phyloP scores from a whole-genome alignment of 208 protist species.

The Leishmania gerbilli region DNA sequence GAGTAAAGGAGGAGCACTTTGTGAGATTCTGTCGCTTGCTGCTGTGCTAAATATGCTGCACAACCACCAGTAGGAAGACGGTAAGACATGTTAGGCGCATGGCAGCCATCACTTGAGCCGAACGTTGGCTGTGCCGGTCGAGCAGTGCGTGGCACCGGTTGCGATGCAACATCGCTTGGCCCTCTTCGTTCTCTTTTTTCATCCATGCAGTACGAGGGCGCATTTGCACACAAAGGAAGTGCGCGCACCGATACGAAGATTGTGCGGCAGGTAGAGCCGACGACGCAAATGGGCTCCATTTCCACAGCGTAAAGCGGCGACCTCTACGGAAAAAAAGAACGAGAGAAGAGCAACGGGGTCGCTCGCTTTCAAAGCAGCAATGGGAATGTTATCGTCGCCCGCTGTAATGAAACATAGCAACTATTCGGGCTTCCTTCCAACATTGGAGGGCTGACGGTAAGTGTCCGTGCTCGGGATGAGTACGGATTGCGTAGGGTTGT shows the following conservation, averaged over 20 bases:
- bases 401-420: neutral
- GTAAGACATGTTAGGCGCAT: neutral
- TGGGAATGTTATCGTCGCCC: neutral
- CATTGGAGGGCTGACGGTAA: neutral
- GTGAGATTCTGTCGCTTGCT: neutral
- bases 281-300: neutral
- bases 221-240: neutral
- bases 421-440: conserved; percentile 4
- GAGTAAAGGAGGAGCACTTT: too few species aligned
- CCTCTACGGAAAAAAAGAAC: neutral
- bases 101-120: neutral
- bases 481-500: conserved; percentile 46
- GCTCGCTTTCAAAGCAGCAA: neutral
- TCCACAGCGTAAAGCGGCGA: neutral
- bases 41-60: neutral
- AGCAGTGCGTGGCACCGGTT: neutral
- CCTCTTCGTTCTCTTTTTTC: neutral
- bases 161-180: neutral
- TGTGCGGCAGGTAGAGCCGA: neutral
- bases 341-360: neutral
- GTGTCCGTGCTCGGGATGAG: conserved; percentile 26
- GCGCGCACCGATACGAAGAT: neutral
- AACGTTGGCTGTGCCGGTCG: neutral
- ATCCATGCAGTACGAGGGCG: neutral
- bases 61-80: neutral